phyloP scores from a whole-genome alignment of 768 basidiomycete species.

The Leccinum disarticulatum region DNA sequence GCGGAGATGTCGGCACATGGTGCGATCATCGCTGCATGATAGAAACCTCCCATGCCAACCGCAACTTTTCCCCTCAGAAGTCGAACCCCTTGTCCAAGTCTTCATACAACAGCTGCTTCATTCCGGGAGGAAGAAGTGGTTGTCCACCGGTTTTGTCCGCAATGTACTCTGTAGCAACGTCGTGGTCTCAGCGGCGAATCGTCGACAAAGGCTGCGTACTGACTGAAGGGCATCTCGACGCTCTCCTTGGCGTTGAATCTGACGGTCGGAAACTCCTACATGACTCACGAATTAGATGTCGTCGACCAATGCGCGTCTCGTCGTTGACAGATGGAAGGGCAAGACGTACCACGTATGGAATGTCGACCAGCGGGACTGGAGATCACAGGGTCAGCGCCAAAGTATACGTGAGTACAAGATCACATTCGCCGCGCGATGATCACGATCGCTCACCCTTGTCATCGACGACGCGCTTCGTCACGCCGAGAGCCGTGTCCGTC shows the following conservation, averaged over 20 bases:
- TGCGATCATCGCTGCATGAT: neutral
- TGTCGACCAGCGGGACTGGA: slow-evolving; percentile 62
- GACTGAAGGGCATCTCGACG: slow-evolving; percentile 98
- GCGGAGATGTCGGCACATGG: no score
- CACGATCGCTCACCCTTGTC: slow-evolving; percentile 57
- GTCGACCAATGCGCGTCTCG: neutral
- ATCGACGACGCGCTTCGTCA: slow-evolving; percentile 79
- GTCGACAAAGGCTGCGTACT: slow-evolving; percentile 30
- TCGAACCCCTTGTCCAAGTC: slow-evolving; percentile 89
- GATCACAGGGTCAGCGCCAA: neutral
- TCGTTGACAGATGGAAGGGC: neutral
- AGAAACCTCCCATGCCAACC: no score
- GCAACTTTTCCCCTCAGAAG: slow-evolving; percentile 12
- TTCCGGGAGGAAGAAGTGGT: slow-evolving; percentile 84
- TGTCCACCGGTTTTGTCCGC: slow-evolving; percentile 45
- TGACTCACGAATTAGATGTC: neutral
- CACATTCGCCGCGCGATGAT: neutral
- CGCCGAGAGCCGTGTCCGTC: slow-evolving; percentile 93
- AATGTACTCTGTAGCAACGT: slow-evolving; percentile 45
- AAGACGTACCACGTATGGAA: slow-evolving; percentile 64
- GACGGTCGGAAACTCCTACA: slow-evolving; percentile 87
- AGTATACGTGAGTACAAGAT: neutral
- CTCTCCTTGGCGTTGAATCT: slow-evolving; percentile 82
- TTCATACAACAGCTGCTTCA: slow-evolving; percentile 81
- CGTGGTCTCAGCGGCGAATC: neutral